A percentile compares a stretch with the other conserved stretches of the same genome.
Evolutionary conservation across 2,329 filamentous ascomycete species (phyloP).

Genomic region (Monosporascus sp.): DNA sequence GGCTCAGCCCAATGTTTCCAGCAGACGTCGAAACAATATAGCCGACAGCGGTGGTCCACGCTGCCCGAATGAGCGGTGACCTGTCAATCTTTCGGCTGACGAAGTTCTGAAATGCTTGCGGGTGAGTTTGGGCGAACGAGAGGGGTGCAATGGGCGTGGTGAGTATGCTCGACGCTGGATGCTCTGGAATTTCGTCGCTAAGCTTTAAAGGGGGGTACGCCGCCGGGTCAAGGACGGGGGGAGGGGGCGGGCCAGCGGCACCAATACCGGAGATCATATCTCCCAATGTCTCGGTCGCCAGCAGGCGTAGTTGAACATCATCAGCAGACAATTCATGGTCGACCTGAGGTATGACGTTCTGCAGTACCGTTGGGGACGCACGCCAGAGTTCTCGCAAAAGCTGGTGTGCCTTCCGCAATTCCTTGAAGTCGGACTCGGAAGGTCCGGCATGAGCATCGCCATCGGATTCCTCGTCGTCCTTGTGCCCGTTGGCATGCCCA

Average conservation of each 20-base stretch:
- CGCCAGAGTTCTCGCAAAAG: slow-evolving; percentile 91
- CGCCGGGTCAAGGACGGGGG: slow-evolving; percentile 68
- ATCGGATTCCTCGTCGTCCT: slow-evolving; percentile 56
- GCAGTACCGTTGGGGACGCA: slow-evolving; percentile 78
- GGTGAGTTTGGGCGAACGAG: slow-evolving; percentile 81
- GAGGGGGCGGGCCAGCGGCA: slow-evolving; percentile 76
- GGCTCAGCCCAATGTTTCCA: slow-evolving; percentile 80
- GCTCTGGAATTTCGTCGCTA: slow-evolving; percentile 48
- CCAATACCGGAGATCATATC: slow-evolving; percentile 94
- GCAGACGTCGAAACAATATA: slow-evolving; percentile 88
- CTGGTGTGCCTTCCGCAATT: slow-evolving; percentile 83
- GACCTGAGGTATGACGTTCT: slow-evolving; percentile 89
- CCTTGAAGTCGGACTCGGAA: slow-evolving; percentile 78
- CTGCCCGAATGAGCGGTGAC: slow-evolving; percentile 71
- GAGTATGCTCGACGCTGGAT: slow-evolving; percentile 55
- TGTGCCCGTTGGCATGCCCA: slow-evolving; percentile 50
- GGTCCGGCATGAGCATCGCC: slow-evolving; percentile 57
- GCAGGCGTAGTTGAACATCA: slow-evolving; percentile 75
- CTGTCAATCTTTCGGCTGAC: slow-evolving; percentile 84
- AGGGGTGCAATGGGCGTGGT: slow-evolving; percentile 81
- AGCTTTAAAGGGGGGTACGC: slow-evolving; percentile 76
- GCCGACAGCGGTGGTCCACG: slow-evolving; percentile 80
- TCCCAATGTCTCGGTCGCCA: slow-evolving; percentile 90
- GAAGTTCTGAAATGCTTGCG: slow-evolving; percentile 75
- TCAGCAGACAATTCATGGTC: slow-evolving; percentile 90